Evolutionary conservation across 2,329 filamentous ascomycete genomes (phyloP), one percentile per base, ranked within the genome.

Genomic region (Ophiosphaerella narmari): DNA sequence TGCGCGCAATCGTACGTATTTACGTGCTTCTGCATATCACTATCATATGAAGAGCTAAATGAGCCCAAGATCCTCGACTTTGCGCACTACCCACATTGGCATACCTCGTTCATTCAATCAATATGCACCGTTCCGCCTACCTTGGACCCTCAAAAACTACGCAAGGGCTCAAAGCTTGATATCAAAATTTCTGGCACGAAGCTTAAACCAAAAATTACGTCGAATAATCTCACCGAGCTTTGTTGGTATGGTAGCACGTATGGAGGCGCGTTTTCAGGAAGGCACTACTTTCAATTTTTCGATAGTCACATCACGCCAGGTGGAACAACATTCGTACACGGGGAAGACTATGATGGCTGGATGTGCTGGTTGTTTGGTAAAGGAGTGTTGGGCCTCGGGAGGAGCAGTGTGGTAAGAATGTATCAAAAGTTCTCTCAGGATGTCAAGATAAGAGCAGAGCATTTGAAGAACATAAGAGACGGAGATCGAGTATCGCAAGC

Each of bases 341-440:
- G 51, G 6, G 51, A 50, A 36, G 34, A 50, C 13, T 47, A 50
- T 38, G 39, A 31, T 26, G 46, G 51, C 2, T 50, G 46, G 51
- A 26, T 50, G 46, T 39, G 33, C 3, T 40, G 35, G 37, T 12
- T 50, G 16, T 46, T 50, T 41, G 35, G 43, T 13, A 31, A 50
- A n/a, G 29, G 40, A 3, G 13, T 21, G 18, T 39, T 44, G 4
- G 40, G 46, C 8, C 8, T 44, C 34, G 35, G 34, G 7, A 24
- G 40, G n/a, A 26, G 31, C 4, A 24, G 12, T 21, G 38, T 37
- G 5, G 13, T 37, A 21, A 21, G 12, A 29, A 33, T 49, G 40
- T 49, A 36, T 38, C 33, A 35, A 16, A 37, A 7, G 5, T 53
- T 42, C 43, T 23, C 18, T 11, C 32, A 31, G n/a, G 46, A 49